Percentiles rank a stretch among this genome's conserved stretches.
phyloP scores from a whole-genome alignment of 495 filamentous ascomycete genomes.

The Acidomyces sp. region DNA sequence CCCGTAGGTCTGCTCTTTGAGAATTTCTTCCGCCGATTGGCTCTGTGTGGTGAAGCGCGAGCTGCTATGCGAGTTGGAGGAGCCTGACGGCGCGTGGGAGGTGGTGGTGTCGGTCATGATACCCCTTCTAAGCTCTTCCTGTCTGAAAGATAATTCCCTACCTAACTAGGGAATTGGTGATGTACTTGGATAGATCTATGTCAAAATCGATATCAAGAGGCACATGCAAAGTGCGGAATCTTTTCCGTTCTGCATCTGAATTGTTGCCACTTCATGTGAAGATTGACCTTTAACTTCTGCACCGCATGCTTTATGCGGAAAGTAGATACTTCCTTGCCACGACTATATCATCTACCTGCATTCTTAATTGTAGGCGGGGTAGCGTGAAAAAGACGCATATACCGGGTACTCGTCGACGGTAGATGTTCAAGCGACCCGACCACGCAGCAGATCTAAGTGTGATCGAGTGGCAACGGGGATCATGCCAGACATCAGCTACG shows the following conservation, averaged over 20 bases:
- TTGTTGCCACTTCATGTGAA: slow-evolving; percentile 1
- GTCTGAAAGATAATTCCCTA: background rate
- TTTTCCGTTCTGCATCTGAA: background rate
- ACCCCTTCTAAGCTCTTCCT: background rate
- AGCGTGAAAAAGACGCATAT: too few relatives aligned
- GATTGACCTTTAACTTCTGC: too few relatives aligned
- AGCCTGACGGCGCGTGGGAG: slow-evolving; percentile 10
- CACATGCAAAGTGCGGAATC: slow-evolving; percentile 4
- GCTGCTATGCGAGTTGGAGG: slow-evolving; percentile 13
- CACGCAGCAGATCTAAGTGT: too few relatives aligned
- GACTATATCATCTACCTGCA: too few relatives aligned
- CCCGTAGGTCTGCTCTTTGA: slow-evolving; percentile 85
- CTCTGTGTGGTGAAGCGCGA: slow-evolving; percentile 65
- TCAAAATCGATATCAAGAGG: background rate
- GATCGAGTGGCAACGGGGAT: background rate
- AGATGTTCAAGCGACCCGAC: too few relatives aligned
- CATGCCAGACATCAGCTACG: slow-evolving; percentile 12
- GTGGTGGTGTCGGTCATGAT: slow-evolving; percentile 13
- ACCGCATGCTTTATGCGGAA: too few relatives aligned
- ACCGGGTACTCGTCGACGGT: too few relatives aligned
- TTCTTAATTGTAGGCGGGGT: too few relatives aligned
- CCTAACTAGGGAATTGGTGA: background rate
- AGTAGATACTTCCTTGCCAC: too few relatives aligned
- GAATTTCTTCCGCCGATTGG: slow-evolving; percentile 73
- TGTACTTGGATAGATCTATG: background rate